Base-by-base conservation (phyloP, 352 stramenopile genomes). In the Blastocystis sp. region DNA sequence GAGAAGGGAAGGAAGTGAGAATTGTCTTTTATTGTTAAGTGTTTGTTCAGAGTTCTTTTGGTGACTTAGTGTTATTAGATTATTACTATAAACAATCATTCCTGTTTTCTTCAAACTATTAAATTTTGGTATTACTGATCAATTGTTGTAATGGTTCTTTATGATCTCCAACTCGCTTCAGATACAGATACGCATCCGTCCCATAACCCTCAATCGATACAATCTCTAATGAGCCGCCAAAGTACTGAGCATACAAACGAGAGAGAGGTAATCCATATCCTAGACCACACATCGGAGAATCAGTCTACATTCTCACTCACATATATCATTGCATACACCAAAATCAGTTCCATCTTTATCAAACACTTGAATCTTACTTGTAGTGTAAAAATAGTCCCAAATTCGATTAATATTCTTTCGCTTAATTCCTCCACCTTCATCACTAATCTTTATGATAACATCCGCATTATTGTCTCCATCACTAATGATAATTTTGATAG, bases 191-290 rank as follows among this genome's bases (percentile, higher is more conserved):
- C n/a, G 95, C 94, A 91, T 99, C 97, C 0, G 97, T 99, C 58
- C 97, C 97, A 91, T 98, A 99, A 27, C 98, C 98, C 89, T 99
- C 97, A 96, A 99, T 99, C 15, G 95, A 98, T 91, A 99, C 99
- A 73, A 99, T 96, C 90, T 97, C 95, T 27, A 99, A 91, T 91
- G 99, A 97, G 24, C 98, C 98, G 33, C 97, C 97, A 92, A 99
- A 99, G 92, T 99, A 99, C 76, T 97, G 94, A 89, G 96, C 96
- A 91, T 99, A 99, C n/a, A 97, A 94, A 17, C 92, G 68, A 57
- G 90, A 93, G 64, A 96, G 94, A 9, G 97, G 97, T 58, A 99
- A 91, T 0, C 97, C 97, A 89, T 98, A 98, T 73, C 97, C 97
- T 48, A 98, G 93, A 15, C 97, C 97, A 53, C 66, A 89, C 78